Evolutionary conservation across 257 asterid genomes (phyloP).

Genomic region (Galeopsis tetrahit): DNA sequence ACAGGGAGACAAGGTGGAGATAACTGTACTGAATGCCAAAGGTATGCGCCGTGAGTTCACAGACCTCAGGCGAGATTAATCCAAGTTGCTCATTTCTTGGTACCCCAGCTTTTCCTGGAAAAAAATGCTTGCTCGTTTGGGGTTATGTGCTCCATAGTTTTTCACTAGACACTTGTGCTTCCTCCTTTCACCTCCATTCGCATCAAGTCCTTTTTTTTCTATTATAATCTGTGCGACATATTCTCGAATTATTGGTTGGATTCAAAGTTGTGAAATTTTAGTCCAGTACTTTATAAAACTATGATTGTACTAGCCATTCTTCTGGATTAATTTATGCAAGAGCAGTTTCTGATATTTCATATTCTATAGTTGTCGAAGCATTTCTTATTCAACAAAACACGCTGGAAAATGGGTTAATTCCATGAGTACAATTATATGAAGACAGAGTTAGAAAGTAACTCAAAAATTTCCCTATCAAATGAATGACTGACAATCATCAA

Average conservation of each 20-base stretch:
- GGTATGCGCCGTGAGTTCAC: slow-evolving; percentile 67
- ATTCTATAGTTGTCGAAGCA: not conserved
- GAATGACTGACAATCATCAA: not conserved
- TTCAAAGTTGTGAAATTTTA: slow-evolving; percentile 10
- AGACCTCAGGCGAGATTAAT: slow-evolving; percentile 73
- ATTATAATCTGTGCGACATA: slow-evolving; percentile 8
- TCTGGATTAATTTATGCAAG: not conserved
- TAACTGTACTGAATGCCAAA: slow-evolving; percentile 57
- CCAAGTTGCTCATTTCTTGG: slow-evolving; percentile 22
- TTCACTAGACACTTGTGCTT: slow-evolving; percentile 3
- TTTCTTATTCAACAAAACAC: not conserved
- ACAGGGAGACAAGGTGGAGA: slow-evolving; percentile 88
- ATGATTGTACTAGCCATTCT: not conserved
- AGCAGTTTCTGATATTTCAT: not conserved
- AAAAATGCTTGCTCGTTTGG: slow-evolving; percentile 2
- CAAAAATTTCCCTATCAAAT: not conserved
- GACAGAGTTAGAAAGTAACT: not conserved
- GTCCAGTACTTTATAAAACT: slow-evolving; percentile 12
- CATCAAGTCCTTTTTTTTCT: not conserved
- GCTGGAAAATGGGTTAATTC: not conserved
- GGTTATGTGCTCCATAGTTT: not conserved
- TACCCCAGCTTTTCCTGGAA: slow-evolving; percentile 17
- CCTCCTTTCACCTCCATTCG: slow-evolving; percentile 6
- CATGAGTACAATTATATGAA: not conserved
- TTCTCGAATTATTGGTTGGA: slow-evolving; percentile 11